These are phyloP conservation scores for Leccinum boreale DNA, from an alignment of 768 basidiomycete species.

Conservation along the genomic window DNA sequence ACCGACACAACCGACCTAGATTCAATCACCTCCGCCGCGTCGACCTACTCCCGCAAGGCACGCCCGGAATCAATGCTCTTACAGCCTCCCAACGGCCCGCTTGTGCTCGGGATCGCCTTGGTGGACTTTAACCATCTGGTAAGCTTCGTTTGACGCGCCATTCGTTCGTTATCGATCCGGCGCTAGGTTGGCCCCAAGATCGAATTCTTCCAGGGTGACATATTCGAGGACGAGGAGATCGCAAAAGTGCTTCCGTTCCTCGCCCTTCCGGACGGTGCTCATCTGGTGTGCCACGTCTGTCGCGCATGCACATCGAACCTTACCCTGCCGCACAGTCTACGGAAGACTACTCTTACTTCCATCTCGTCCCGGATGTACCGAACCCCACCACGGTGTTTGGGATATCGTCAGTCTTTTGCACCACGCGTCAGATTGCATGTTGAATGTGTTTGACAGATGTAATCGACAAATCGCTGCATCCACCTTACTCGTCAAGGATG, in stretches of 20 bases:
- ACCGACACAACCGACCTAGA: constrained; percentile 43
- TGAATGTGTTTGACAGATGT: constrained; percentile 49
- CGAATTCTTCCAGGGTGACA: constrained; percentile 75
- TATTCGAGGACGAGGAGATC: constrained; percentile 85
- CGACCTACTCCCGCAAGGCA: constrained; percentile 56
- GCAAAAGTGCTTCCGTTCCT: constrained; percentile 87
- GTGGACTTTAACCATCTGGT: constrained; percentile 96
- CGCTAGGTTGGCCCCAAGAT: constrained; percentile 86
- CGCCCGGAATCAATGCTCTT: constrained; percentile 77
- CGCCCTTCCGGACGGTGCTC: constrained; percentile 95
- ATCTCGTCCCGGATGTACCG: constrained; percentile 70
- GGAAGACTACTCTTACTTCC: constrained; percentile 98
- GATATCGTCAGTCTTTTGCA: constrained; percentile 62
- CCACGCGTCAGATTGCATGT: background rate
- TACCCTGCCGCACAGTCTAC: constrained; percentile 11
- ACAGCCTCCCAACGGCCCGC: constrained; percentile 49
- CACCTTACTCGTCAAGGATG: constrained; percentile 69
- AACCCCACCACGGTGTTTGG: constrained; percentile 87
- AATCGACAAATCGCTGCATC: constrained; percentile 91
- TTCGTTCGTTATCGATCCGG: constrained; percentile 12
- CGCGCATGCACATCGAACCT: constrained; percentile 6
- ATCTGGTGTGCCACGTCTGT: constrained; percentile 53
- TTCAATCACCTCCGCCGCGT: constrained; percentile 63
- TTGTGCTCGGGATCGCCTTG: constrained; percentile 85
- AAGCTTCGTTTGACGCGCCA: constrained; percentile 20